These are phyloP conservation scores for Rostrohypoxylon terebratum DNA, from an alignment of 495 filamentous ascomycete species.

Conservation along the genomic window DNA sequence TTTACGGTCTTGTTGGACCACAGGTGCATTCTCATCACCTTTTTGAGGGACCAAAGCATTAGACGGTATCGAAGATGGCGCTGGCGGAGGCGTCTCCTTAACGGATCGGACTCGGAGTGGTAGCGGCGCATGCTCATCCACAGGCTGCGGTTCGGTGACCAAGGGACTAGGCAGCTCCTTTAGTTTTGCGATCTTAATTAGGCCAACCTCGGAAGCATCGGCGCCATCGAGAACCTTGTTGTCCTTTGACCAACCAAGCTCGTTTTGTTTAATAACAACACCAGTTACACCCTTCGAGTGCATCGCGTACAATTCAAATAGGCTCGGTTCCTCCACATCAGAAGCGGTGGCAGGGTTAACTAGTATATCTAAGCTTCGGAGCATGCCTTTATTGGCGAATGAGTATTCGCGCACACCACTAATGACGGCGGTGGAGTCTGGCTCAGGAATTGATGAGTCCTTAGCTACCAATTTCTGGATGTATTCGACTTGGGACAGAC, in stretches of 20 bases:
- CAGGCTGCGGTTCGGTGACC: conserved; percentile 45
- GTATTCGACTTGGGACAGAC: conserved; percentile 87
- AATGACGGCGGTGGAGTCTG: conserved; percentile 94
- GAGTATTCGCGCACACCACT: conserved; percentile 95
- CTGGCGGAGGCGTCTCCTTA: conserved; percentile 54
- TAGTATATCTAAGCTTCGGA: conserved; percentile 90
- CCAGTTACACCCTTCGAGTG: conserved; percentile 95
- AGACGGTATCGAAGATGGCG: conserved; percentile 26
- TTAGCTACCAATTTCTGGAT: conserved; percentile 79
- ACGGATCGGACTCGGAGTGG: conserved; percentile 53
- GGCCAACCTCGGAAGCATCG: conserved; percentile 76
- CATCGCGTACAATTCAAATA: conserved; percentile 97
- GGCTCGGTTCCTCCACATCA: conserved; percentile 65
- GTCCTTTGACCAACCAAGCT: conserved; percentile 89
- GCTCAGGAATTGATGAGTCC: conserved; percentile 78
- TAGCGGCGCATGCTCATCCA: conserved; percentile 43
- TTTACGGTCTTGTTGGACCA: conserved; percentile 53
- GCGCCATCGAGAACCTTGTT: conserved; percentile 82
- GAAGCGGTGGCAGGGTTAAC: conserved; percentile 66
- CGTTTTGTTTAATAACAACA: conserved; percentile 82
- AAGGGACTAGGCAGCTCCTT: conserved; percentile 52
- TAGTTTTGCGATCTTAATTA: conserved; percentile 62
- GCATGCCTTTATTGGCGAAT: conserved; percentile 84
- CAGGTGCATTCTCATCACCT: conserved; percentile 28
- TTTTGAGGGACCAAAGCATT: conserved; percentile 33